A percentile compares a stretch with the other conserved stretches of the same genome.
phyloP scores from a whole-genome alignment of 805 yeast genomes.

The Yarrowia osloensis region DNA sequence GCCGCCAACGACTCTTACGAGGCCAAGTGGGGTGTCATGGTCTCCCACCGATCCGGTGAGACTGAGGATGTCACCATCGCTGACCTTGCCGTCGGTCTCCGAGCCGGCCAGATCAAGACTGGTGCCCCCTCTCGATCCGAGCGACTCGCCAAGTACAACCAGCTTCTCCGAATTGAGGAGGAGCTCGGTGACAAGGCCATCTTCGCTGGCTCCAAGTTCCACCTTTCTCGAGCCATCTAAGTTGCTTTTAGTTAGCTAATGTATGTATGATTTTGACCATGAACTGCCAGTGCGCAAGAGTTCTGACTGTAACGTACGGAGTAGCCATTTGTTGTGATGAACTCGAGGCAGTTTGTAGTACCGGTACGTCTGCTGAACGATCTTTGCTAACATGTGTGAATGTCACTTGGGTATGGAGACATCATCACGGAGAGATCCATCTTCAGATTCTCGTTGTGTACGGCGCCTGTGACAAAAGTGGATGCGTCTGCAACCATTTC shows the following conservation, averaged over 20 bases:
- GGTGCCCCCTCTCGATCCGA: conserved; percentile 99
- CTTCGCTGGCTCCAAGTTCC: conserved; percentile 93
- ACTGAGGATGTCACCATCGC: conserved; percentile 99
- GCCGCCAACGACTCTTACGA: conserved; percentile 94
- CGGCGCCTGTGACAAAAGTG: too few relatives aligned
- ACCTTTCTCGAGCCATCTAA: conserved; percentile 48
- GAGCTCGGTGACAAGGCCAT: conserved; percentile 97
- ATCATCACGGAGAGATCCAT: too few relatives aligned
- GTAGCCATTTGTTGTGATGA: too few relatives aligned
- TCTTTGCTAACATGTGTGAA: too few relatives aligned
- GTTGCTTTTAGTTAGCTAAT: conserved; percentile 28
- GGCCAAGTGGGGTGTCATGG: conserved; percentile 99
- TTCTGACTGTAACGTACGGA: too few relatives aligned
- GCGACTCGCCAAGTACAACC: conserved; percentile 99
- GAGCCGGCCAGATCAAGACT: conserved; percentile 98
- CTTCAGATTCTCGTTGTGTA: too few relatives aligned
- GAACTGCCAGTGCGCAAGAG: too few relatives aligned
- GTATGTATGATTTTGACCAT: conserved; percentile 11
- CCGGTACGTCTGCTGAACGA: too few relatives aligned
- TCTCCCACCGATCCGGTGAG: conserved; percentile 99
- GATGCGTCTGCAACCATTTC: too few relatives aligned
- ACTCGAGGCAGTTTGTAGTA: too few relatives aligned
- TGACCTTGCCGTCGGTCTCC: conserved; percentile 95
- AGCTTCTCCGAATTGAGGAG: conserved; percentile 97
- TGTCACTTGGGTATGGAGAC: too few relatives aligned